phyloP scores from a whole-genome alignment of 345 rosid genomes.

The Salix brachista region DNA sequence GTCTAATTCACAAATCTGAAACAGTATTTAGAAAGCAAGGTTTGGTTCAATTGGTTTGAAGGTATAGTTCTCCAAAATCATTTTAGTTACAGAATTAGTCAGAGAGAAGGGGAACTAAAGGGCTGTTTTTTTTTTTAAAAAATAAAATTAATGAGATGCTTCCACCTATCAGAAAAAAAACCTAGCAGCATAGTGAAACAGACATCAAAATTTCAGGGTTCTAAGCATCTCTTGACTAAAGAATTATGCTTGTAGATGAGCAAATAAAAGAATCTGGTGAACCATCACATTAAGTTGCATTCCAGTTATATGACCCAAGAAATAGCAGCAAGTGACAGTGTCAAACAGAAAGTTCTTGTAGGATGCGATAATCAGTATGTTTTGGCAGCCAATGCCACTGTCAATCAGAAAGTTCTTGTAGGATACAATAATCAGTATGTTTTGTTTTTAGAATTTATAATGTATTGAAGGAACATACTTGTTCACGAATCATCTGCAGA shows the following conservation, averaged over 20 bases:
- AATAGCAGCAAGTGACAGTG: no score
- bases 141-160: not conserved
- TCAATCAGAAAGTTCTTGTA: not conserved
- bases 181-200: not conserved
- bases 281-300: not conserved
- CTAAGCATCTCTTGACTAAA: not conserved
- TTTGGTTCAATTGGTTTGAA: not conserved
- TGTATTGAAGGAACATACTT: constrained; percentile 40
- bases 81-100: not conserved
- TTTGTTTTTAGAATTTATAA: not conserved
- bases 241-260: not conserved
- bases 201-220: not conserved
- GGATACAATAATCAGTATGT: not conserved
- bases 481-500: constrained; percentile 72
- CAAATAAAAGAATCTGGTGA: not conserved
- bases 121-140: not conserved
- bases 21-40: not conserved
- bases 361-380: not conserved
- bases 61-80: not conserved
- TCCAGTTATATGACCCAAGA: not conserved
- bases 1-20: not conserved
- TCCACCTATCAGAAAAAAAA: not conserved
- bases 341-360: not conserved
- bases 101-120: not conserved
- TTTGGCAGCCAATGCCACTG: not conserved